Evolutionary conservation across 768 basidiomycete species (phyloP).

Genomic region (Trametes maxima): DNA sequence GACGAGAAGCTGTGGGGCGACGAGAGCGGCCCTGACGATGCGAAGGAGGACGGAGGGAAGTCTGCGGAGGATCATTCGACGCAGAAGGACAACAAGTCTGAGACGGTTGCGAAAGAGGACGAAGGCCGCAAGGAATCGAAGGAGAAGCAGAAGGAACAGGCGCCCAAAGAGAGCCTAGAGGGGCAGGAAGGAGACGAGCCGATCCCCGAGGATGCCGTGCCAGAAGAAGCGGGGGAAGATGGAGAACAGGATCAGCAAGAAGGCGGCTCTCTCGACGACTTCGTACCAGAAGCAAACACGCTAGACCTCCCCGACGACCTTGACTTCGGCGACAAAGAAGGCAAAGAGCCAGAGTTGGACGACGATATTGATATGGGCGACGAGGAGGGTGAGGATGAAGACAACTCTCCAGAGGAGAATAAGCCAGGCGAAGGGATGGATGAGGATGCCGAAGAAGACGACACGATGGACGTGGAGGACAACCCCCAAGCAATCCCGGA

Average conservation of each 20-base stretch:
- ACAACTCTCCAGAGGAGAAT: slow-evolving; percentile 31
- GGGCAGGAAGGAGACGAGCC: slow-evolving; percentile 32
- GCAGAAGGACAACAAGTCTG: slow-evolving; percentile 33
- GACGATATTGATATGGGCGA: slow-evolving; percentile 32
- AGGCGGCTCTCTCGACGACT: slow-evolving; percentile 75
- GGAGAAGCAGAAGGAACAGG: slow-evolving; percentile 29
- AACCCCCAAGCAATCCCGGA: slow-evolving; percentile 34
- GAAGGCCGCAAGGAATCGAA: slow-evolving; percentile 1
- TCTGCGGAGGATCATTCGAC: slow-evolving; percentile 62
- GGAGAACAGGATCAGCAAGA: slow-evolving; percentile 46
- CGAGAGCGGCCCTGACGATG: slow-evolving; percentile 60
- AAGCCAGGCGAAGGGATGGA: slow-evolving; percentile 35
- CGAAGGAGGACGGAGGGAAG: slow-evolving; percentile 55
- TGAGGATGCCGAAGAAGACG: slow-evolving; percentile 26
- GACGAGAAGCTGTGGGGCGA: slow-evolving; percentile 99
- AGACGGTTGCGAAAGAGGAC: slow-evolving; percentile 11
- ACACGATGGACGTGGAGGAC: slow-evolving; percentile 33
- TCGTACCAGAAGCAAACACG: slow-evolving; percentile 76
- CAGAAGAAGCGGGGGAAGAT: slow-evolving; percentile 28
- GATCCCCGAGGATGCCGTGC: slow-evolving; percentile 31
- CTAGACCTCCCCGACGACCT: slow-evolving; percentile 91
- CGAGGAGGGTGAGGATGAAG: slow-evolving; percentile 31
- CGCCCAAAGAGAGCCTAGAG: slow-evolving; percentile 29
- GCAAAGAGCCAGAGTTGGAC: slow-evolving; percentile 11
- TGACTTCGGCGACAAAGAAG: slow-evolving; percentile 45